A percentile compares a stretch with the other conserved stretches of the same genome.
phyloP scores from a whole-genome alignment of 2,329 filamentous ascomycete genomes.

The Aspergillus unguis region DNA sequence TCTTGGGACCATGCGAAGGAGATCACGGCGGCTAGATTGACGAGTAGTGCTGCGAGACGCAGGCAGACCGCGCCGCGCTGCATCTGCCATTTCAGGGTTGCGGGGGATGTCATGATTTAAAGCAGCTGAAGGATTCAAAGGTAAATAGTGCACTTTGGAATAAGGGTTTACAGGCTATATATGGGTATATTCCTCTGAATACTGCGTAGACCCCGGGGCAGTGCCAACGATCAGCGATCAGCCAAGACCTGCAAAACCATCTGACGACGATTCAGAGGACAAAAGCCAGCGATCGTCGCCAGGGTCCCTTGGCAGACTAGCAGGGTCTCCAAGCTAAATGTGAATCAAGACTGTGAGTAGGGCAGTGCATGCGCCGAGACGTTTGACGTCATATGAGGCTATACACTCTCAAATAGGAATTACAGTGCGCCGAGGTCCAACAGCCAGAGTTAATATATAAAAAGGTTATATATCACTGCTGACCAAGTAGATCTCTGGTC shows the following conservation, averaged over 20 bases:
- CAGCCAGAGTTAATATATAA: too few species aligned
- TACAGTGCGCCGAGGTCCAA: background rate
- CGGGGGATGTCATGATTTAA: background rate
- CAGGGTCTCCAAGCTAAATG: too few species aligned
- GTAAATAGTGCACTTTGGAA: background rate
- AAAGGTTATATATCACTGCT: too few species aligned
- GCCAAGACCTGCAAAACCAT: too few species aligned
- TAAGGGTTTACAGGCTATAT: background rate
- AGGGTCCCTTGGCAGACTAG: too few species aligned
- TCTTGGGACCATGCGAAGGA: slow-evolving; percentile 8
- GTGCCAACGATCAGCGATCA: too few species aligned
- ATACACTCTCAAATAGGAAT: background rate
- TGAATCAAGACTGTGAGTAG: too few species aligned
- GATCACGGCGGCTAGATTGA: slow-evolving; percentile 7
- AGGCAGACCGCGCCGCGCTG: slow-evolving; percentile 1
- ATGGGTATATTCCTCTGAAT: too few species aligned
- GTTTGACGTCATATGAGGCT: background rate
- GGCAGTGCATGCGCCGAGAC: background rate
- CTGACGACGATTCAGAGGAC: too few species aligned
- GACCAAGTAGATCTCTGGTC: too few species aligned
- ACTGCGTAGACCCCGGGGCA: too few species aligned
- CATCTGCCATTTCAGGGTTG: background rate
- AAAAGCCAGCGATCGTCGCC: too few species aligned
- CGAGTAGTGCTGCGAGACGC: slow-evolving; percentile 1
- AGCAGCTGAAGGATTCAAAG: background rate